Percentiles rank a stretch among this genome's conserved stretches.
Conservation (phyloP, 306 rosid species). For the Inga oerstediana region DNA sequence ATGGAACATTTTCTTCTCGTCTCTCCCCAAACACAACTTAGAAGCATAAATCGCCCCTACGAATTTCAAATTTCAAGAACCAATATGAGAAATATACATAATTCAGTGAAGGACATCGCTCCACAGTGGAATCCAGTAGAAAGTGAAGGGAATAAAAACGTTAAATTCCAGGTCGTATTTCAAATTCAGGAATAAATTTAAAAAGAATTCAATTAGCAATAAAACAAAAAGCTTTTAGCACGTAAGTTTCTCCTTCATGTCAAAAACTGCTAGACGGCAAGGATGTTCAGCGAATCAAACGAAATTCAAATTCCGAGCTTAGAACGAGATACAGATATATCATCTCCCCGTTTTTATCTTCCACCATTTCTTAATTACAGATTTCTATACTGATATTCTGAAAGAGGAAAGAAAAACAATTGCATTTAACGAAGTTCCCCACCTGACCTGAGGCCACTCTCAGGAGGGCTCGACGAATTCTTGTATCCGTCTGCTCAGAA, state of each 20-base stretch:
- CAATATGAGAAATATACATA: not conserved
- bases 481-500: slow-evolving; percentile 80
- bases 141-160: not conserved
- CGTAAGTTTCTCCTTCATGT: not conserved
- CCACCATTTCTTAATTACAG: not conserved
- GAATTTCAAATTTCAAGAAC: not conserved
- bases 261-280: not conserved
- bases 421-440: not conserved
- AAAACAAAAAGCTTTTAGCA: not conserved
- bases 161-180: not conserved
- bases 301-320: not conserved
- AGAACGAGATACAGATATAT: slow-evolving; percentile 15
- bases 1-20: not conserved
- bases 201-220: not conserved
- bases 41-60: not conserved
- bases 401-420: not conserved
- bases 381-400: not conserved
- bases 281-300: not conserved
- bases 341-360: not conserved
- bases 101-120: not conserved
- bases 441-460: slow-evolving; percentile 96
- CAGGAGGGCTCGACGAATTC: slow-evolving; percentile 70
- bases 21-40: not conserved
- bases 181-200: not conserved
- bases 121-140: not conserved